These are phyloP conservation scores for Geotrichum ghanense DNA, from an alignment of 805 yeast species.

Conservation along the genomic window DNA sequence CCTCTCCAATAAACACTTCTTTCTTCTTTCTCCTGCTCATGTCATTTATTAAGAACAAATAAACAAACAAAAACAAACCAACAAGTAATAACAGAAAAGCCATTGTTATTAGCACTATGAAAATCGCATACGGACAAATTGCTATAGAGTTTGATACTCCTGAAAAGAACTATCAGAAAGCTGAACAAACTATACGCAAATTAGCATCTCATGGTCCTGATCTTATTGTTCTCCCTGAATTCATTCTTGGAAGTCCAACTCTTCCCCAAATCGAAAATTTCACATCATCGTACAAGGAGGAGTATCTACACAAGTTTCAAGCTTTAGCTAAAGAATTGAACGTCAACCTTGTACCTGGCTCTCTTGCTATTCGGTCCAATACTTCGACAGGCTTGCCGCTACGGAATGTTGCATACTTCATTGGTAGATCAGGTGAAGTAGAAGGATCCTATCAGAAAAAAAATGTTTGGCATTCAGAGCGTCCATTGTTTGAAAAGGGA, in stretches of 20 bases:
- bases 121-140: neutral
- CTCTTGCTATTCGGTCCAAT: constrained; percentile 3
- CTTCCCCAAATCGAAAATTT: neutral
- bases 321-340: constrained; percentile 5
- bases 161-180: constrained; percentile 5
- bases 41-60: no score
- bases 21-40: no score
- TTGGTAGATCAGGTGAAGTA: constrained; percentile 4
- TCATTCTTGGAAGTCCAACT: neutral
- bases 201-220: constrained; percentile 4
- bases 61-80: no score
- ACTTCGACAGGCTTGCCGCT: neutral
- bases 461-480: constrained; percentile 7
- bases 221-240: constrained; percentile 6
- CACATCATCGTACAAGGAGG: neutral
- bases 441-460: constrained; percentile 2
- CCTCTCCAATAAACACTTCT: no score
- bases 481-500: constrained; percentile 4
- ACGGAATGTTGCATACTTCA: constrained; percentile 5
- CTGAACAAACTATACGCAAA: constrained; percentile 5
- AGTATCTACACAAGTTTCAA: neutral
- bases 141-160: neutral
- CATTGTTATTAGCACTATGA: no score
- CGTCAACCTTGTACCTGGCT: constrained; percentile 6
- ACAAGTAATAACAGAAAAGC: no score